These are phyloP conservation scores for Cardamine chenopodiifolia DNA, from an alignment of 345 rosid genomes.

Conservation along the genomic window DNA sequence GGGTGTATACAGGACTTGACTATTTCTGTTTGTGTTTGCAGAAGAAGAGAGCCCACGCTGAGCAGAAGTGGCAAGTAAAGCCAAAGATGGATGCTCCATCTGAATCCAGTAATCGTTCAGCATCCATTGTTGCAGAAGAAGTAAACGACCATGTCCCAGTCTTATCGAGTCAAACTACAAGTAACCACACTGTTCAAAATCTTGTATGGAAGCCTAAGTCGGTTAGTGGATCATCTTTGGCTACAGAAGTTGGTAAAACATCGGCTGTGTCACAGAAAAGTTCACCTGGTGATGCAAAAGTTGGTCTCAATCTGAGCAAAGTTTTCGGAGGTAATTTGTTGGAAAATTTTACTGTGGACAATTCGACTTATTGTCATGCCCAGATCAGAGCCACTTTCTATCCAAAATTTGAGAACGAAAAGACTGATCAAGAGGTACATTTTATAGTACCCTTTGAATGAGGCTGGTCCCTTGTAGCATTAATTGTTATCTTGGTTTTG, in stretches of 20 bases:
- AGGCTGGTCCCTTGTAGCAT: background rate
- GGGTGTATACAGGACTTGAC: constrained; percentile 5
- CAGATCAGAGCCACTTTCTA: constrained; percentile 95
- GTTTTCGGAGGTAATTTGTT: constrained; percentile 49
- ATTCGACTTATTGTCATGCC: constrained; percentile 61
- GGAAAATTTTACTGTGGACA: constrained; percentile 69
- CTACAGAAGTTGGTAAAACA: too few relatives aligned
- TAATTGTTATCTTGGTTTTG: constrained; percentile 10
- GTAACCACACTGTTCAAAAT: constrained; percentile 39
- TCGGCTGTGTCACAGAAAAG: too few relatives aligned
- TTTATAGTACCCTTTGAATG: background rate
- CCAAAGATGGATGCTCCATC: constrained; percentile 34
- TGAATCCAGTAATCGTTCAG: constrained; percentile 30
- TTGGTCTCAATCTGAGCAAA: constrained; percentile 59
- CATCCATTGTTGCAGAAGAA: constrained; percentile 44
- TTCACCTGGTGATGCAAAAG: too few relatives aligned
- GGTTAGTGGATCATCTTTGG: constrained; percentile 45
- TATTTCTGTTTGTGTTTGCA: constrained; percentile 33
- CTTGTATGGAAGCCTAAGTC: constrained; percentile 59
- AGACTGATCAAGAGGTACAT: constrained; percentile 93
- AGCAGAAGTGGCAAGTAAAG: constrained; percentile 46
- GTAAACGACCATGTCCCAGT: constrained; percentile 39
- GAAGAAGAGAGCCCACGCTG: constrained; percentile 42
- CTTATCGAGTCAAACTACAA: constrained; percentile 31
- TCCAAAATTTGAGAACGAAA: constrained; percentile 97